These are phyloP conservation scores for Cercophora newfieldiana DNA, from an alignment of 495 filamentous ascomycete species.

Conservation along the genomic window DNA sequence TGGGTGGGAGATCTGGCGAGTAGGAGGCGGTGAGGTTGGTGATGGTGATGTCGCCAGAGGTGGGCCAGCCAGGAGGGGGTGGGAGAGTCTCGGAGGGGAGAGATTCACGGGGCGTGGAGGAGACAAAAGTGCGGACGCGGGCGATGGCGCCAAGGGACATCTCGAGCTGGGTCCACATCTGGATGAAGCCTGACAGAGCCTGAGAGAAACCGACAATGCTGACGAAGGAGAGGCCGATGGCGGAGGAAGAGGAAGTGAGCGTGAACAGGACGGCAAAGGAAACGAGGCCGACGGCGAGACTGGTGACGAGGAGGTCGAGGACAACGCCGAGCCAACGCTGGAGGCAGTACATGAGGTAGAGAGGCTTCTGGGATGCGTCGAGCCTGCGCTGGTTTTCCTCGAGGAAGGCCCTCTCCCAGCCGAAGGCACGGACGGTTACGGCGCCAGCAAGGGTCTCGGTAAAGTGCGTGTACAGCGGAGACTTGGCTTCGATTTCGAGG, in stretches of 20 bases:
- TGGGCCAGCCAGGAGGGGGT: background rate
- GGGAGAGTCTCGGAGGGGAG: background rate
- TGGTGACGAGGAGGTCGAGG: conserved; percentile 44
- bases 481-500: conserved; percentile 49
- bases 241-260: background rate
- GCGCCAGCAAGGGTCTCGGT: conserved; percentile 42
- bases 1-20: background rate
- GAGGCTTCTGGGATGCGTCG: conserved; percentile 49
- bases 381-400: conserved; percentile 48
- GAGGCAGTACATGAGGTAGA: conserved; percentile 47
- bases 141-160: conserved; percentile 49
- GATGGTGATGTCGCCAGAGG: background rate
- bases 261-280: conserved; percentile 33
- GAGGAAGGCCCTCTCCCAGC: conserved; percentile 41
- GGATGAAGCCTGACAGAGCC: conserved; percentile 4
- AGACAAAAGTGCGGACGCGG: conserved; percentile 40
- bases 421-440: conserved; percentile 48
- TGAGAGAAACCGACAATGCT: conserved; percentile 12
- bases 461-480: conserved; percentile 41
- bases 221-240: conserved; percentile 11
- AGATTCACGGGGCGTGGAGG: background rate
- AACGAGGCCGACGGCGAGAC: conserved; percentile 39
- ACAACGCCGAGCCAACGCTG: conserved; percentile 51
- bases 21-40: background rate
- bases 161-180: conserved; percentile 45